Evolutionary conservation across 1,284 basidiomycete genomes (phyloP).

Genomic region (Apiotrichum mycotoxinovorans): DNA sequence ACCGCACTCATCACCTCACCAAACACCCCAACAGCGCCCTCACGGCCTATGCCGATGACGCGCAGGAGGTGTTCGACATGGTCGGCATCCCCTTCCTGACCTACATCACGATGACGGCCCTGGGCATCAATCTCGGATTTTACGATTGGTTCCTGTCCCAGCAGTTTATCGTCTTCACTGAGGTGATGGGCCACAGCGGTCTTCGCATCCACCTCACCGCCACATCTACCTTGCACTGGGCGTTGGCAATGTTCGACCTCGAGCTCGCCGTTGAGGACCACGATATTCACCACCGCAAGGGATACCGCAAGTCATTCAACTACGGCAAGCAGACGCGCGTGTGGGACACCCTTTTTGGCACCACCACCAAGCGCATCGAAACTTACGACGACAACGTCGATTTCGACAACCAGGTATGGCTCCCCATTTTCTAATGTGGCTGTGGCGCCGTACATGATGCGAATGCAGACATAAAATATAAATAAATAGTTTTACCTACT

Average conservation of each 20-base stretch:
- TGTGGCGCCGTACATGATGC: too few relatives aligned
- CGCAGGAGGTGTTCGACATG: slow-evolving; percentile 4
- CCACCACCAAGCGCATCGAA: slow-evolving; percentile 2
- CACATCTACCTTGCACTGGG: background rate
- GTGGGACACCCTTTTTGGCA: slow-evolving; percentile 10
- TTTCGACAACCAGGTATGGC: background rate
- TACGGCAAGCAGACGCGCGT: slow-evolving; percentile 9
- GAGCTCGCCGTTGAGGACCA: slow-evolving; percentile 9
- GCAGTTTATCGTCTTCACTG: slow-evolving; percentile 9
- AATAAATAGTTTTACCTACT: too few relatives aligned
- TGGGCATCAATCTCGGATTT: slow-evolving; percentile 4
- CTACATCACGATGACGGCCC: background rate
- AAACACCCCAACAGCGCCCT: slow-evolving; percentile 9
- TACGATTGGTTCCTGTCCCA: slow-evolving; percentile 9
- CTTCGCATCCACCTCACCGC: slow-evolving; percentile 6
- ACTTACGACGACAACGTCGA: slow-evolving; percentile 1
- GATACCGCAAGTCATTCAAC: slow-evolving; percentile 9
- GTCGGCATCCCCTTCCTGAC: slow-evolving; percentile 2
- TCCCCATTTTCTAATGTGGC: slow-evolving; percentile 3
- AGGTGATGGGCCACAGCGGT: slow-evolving; percentile 7
- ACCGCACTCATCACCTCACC: slow-evolving; percentile 10
- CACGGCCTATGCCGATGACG: slow-evolving; percentile 5
- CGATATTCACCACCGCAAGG: slow-evolving; percentile 9
- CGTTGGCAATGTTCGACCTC: background rate
- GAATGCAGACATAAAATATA: too few relatives aligned